Evolutionary conservation across 2,329 filamentous ascomycete species (phyloP), one percentile per base, ranked within the genome.

Genomic region (Clonostachys sp.): DNA sequence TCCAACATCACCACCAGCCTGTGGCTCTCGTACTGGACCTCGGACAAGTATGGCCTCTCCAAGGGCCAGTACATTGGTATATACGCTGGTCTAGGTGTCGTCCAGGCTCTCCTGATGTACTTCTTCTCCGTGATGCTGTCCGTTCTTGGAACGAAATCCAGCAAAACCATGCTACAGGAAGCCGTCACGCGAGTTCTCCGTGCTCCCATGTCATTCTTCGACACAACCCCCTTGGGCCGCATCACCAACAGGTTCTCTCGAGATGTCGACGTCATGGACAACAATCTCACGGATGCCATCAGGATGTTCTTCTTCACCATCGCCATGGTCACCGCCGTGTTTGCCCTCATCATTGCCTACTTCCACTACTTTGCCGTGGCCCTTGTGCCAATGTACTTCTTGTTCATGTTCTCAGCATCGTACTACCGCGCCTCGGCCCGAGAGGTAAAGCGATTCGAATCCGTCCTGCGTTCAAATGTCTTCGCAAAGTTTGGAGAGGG

Each of bases 211-310:
- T 87, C 88, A 5, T 97, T 97, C 71, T 97, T 97, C 69, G 94
- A 99, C 59, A 97, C 94, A 0, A 97, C 94, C 1, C 94, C 94
- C 1, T 78, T 97, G 2, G 94, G 94, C 17, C 86, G 92, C 36
- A 96, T 97, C 63, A 96, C 91, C 18, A 97, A 97, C 64, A 88
- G 94, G 14, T 97, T 97, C 68, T 95, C 90, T 34, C 87, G 92
- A 56, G 94, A 99, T 60, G 88, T 97, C 39, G 90, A 96, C 60
- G 89, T 94, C 48, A 95, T 97, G 90, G 94, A 97, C 69, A 96
- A 96, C 64, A 89, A 84, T 49, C 71, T 96, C 41, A 87, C 87
- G 0, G 92, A 96, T 58, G 86, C 89, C 5, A 89, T 96, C 68
- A 83, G 92, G 54, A 95, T 96, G 84, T 96, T 92, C 71, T 86